These are phyloP conservation scores for Dioszegia crocea DNA, from an alignment of 768 basidiomycete genomes.

Conservation along the genomic window DNA sequence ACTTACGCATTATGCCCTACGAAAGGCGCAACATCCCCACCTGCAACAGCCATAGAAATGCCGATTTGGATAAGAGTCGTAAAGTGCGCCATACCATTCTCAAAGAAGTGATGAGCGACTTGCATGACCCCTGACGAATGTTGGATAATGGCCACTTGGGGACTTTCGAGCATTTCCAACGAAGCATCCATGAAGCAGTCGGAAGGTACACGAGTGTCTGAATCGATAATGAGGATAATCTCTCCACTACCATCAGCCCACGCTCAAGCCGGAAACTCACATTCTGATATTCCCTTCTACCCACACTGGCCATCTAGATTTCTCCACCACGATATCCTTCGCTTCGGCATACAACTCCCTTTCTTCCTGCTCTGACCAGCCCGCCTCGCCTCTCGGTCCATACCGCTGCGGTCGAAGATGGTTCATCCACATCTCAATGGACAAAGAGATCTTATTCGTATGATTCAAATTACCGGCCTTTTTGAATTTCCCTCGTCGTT, in stretches of 20 bases:
- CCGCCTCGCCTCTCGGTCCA: constrained; percentile 52
- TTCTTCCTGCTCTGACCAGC: constrained; percentile 64
- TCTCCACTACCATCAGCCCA: constrained; percentile 66
- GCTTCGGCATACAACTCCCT: constrained; percentile 66
- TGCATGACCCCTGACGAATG: constrained; percentile 91
- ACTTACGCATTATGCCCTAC: constrained; percentile 10
- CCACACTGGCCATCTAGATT: constrained; percentile 57
- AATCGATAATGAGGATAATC: constrained; percentile 74
- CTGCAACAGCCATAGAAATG: constrained; percentile 46
- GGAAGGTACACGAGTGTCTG: constrained; percentile 73
- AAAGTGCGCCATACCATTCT: constrained; percentile 84
- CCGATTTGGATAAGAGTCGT: constrained; percentile 70
- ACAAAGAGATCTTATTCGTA: constrained; percentile 63
- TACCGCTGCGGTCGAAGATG: constrained; percentile 53
- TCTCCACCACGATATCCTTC: constrained; percentile 68
- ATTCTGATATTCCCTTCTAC: constrained; percentile 68
- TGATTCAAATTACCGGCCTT: constrained; percentile 76
- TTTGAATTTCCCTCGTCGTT: constrained; percentile 84
- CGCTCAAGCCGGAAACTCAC: constrained; percentile 16
- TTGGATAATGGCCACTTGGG: constrained; percentile 82
- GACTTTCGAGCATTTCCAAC: constrained; percentile 68
- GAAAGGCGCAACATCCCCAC: constrained; percentile 35
- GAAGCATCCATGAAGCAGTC: constrained; percentile 89
- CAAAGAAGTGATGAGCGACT: constrained; percentile 82
- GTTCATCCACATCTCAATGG: constrained; percentile 56